phyloP scores from a whole-genome alignment of 495 filamentous ascomycete genomes.

The Cudoniella acicularis region DNA sequence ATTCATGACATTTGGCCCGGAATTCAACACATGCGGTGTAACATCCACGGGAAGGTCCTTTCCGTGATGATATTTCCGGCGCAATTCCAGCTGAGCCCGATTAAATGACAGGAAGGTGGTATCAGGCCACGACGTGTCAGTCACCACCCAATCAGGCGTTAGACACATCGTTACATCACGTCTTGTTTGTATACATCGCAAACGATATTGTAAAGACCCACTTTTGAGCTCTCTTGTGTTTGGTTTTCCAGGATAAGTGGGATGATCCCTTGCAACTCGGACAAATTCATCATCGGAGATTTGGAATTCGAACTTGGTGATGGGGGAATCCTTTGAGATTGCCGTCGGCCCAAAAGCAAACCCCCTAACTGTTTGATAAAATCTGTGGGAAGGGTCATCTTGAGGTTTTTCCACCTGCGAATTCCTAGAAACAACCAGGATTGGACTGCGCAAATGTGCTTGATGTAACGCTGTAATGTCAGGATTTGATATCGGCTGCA shows the following conservation, averaged over 20 bases:
- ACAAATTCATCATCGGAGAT: conserved; percentile 9
- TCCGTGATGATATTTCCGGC: conserved; percentile 62
- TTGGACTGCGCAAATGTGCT: conserved; percentile 23
- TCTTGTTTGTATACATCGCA: conserved; percentile 35
- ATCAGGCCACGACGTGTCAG: conserved; percentile 68
- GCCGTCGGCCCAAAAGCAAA: conserved; percentile 19
- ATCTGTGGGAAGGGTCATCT: conserved; percentile 12
- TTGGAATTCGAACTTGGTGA: conserved; percentile 19
- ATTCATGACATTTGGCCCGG: conserved; percentile 48
- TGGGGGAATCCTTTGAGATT: background rate
- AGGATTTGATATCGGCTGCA: conserved; percentile 9
- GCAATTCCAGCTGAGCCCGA: conserved; percentile 47
- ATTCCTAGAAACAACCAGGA: conserved; percentile 5
- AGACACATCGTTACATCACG: conserved; percentile 13
- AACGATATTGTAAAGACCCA: conserved; percentile 25
- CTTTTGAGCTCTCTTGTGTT: conserved; percentile 9
- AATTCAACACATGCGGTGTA: conserved; percentile 43
- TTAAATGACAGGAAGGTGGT: conserved; percentile 63
- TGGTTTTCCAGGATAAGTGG: background rate
- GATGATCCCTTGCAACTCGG: conserved; percentile 12
- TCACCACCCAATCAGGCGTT: conserved; percentile 50
- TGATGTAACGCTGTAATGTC: conserved; percentile 26
- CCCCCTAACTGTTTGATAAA: conserved; percentile 20
- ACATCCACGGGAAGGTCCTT: conserved; percentile 76
- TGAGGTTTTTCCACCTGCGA: background rate